Conservation (phyloP, 805 yeast species). For the Candida piceae region DNA sequence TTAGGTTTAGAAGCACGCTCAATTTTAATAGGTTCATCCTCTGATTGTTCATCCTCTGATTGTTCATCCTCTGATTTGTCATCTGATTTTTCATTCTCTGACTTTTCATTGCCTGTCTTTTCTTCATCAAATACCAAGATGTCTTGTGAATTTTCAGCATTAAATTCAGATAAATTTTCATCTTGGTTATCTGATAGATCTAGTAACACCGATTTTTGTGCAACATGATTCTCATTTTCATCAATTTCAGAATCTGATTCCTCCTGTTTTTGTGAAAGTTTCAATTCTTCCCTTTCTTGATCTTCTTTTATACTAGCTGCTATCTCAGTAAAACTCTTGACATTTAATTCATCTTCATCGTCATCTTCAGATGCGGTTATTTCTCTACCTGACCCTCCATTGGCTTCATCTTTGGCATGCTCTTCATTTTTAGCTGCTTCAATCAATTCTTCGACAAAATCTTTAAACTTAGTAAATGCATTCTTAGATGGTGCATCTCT, state of each 20-base stretch:
- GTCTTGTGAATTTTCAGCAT: no score
- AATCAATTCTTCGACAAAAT: slow-evolving; percentile 24
- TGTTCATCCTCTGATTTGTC: neutral
- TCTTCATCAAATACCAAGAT: no score
- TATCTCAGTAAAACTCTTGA: neutral
- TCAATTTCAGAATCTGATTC: neutral
- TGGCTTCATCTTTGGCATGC: slow-evolving; percentile 5
- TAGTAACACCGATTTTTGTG: neutral
- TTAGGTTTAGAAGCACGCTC: no score
- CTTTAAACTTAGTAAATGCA: slow-evolving; percentile 21
- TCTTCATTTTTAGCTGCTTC: slow-evolving; percentile 13
- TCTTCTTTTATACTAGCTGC: neutral
- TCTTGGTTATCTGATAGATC: slow-evolving; percentile 1
- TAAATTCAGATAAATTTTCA: neutral
- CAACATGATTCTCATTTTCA: neutral
- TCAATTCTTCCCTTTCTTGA: slow-evolving; percentile 1
- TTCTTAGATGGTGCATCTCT: slow-evolving; percentile 21
- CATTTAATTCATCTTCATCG: neutral
- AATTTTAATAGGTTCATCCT: neutral
- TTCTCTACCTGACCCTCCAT: neutral
- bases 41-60: neutral
- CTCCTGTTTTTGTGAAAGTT: slow-evolving; percentile 3
- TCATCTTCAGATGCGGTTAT: neutral
- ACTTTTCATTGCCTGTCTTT: no score
- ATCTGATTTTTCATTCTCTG: neutral